These are phyloP conservation scores for Arthrobotrys iridis DNA, from an alignment of 2,329 filamentous ascomycete genomes.

Conservation along the genomic window DNA sequence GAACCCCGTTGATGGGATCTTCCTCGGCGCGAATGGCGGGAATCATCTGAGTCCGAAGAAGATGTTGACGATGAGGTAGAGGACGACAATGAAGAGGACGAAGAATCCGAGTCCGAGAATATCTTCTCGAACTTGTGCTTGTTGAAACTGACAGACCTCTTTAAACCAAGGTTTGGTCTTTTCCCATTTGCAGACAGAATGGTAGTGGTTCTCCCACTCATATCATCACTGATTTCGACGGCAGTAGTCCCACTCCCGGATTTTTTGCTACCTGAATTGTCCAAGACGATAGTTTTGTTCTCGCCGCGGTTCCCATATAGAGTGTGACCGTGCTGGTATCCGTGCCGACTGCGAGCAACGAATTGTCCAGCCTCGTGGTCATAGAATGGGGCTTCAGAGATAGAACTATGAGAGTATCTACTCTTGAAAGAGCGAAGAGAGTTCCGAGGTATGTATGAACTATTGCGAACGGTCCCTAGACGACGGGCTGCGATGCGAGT, in stretches of 20 bases:
- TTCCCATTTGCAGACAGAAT: constrained; percentile 20
- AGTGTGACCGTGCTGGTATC: not conserved
- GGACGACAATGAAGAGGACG: not conserved
- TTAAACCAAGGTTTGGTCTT: not conserved
- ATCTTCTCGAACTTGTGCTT: constrained; percentile 5
- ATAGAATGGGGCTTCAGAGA: constrained; percentile 6
- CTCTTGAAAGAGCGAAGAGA: constrained; percentile 19
- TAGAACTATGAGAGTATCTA: not conserved
- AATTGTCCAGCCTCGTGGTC: constrained; percentile 7
- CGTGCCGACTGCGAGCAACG: constrained; percentile 2
- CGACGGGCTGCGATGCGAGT: constrained; percentile 2
- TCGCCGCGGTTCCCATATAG: not conserved
- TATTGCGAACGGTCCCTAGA: not conserved
- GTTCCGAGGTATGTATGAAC: constrained; percentile 20
- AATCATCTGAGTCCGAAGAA: constrained; percentile 5
- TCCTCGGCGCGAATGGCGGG: not conserved
- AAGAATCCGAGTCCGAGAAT: not conserved
- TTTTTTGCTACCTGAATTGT: constrained; percentile 21
- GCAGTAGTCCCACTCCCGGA: constrained; percentile 6
- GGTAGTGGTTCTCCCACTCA: constrained; percentile 26
- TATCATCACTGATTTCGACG: constrained; percentile 30
- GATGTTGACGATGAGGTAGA: constrained; percentile 1
- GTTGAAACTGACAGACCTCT: constrained; percentile 14
- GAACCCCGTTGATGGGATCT: constrained; percentile 10
- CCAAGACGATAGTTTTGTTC: constrained; percentile 30